Evolutionary conservation across 2,329 filamentous ascomycete genomes (phyloP).

Genomic region (Davidsoniella australis): DNA sequence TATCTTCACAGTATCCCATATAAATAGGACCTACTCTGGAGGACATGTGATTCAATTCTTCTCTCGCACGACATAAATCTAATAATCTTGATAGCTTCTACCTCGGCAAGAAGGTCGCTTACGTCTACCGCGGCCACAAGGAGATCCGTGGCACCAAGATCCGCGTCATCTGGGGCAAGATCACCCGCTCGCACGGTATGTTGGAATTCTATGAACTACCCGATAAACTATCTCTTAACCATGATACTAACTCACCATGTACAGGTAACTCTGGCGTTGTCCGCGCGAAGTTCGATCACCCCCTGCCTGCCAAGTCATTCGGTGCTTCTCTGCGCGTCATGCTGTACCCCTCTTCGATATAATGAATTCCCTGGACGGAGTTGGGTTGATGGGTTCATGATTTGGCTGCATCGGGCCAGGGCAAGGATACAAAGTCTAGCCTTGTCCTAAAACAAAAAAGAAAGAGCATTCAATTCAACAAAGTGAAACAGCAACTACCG

Average conservation of each 20-base stretch:
- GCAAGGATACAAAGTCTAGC: slow-evolving; percentile 37
- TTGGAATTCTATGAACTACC: slow-evolving; percentile 13
- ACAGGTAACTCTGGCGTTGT: slow-evolving; percentile 94
- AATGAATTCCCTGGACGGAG: slow-evolving; percentile 38
- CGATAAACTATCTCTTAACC: not conserved
- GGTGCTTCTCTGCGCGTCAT: slow-evolving; percentile 91
- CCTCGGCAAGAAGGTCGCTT: slow-evolving; percentile 96
- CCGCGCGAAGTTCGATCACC: slow-evolving; percentile 89
- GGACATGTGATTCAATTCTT: no score
- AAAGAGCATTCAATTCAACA: slow-evolving; percentile 13
- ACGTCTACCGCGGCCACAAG: slow-evolving; percentile 90
- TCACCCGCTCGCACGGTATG: slow-evolving; percentile 86
- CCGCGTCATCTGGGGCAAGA: slow-evolving; percentile 97
- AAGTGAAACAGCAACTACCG: slow-evolving; percentile 13
- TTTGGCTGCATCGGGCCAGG: slow-evolving; percentile 40
- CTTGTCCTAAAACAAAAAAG: slow-evolving; percentile 36
- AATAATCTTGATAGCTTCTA: slow-evolving; percentile 52
- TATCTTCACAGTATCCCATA: not conserved
- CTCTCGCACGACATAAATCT: slow-evolving; percentile 13
- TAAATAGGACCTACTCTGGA: not conserved
- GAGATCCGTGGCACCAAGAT: slow-evolving; percentile 97
- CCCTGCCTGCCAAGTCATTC: slow-evolving; percentile 93
- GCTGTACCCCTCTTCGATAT: slow-evolving; percentile 97
- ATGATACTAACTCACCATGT: slow-evolving; percentile 2
- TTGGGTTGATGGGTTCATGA: slow-evolving; percentile 47